A percentile compares a stretch with the other conserved stretches of the same genome.
These are phyloP conservation scores for Allantophomopsis cytisporea DNA, from an alignment of 2,329 filamentous ascomycete species.

Conservation along the genomic window DNA sequence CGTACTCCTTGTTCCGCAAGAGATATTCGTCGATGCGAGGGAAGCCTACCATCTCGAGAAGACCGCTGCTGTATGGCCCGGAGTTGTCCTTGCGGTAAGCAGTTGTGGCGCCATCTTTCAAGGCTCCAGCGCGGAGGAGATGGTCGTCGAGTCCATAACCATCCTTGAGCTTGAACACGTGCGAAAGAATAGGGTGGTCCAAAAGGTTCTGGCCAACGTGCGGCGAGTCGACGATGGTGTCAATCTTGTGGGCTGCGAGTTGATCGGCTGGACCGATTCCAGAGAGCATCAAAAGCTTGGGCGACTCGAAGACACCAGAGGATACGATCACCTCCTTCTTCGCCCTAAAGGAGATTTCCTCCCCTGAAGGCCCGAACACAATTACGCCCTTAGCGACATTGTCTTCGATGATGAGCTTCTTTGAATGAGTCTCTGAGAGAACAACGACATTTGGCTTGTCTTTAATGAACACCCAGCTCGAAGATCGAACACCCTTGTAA, in stretches of 20 bases:
- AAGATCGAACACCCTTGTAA: slow-evolving; percentile 40
- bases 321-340: slow-evolving; percentile 32
- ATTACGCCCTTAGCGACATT: too few relatives aligned
- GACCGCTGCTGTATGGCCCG: slow-evolving; percentile 25
- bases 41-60: slow-evolving; percentile 38
- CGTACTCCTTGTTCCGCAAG: slow-evolving; percentile 32
- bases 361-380: not conserved
- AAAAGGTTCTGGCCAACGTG: slow-evolving; percentile 19
- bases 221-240: slow-evolving; percentile 12
- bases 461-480: slow-evolving; percentile 33
- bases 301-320: slow-evolving; percentile 34
- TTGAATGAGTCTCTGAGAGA: slow-evolving; percentile 30
- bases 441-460: slow-evolving; percentile 41
- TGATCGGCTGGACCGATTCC: slow-evolving; percentile 25
- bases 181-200: slow-evolving; percentile 24
- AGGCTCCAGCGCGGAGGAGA: slow-evolving; percentile 20
- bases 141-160: slow-evolving; percentile 22
- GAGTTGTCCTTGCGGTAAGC: slow-evolving; percentile 24
- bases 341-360: slow-evolving; percentile 6
- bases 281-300: slow-evolving; percentile 33
- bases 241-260: slow-evolving; percentile 6
- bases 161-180: slow-evolving; percentile 26
- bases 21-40: slow-evolving; percentile 42
- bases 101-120: slow-evolving; percentile 22
- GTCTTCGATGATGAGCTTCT: slow-evolving; percentile 23